Conservation (phyloP, 495 filamentous ascomycete species). For the Penicillium soppii region DNA sequence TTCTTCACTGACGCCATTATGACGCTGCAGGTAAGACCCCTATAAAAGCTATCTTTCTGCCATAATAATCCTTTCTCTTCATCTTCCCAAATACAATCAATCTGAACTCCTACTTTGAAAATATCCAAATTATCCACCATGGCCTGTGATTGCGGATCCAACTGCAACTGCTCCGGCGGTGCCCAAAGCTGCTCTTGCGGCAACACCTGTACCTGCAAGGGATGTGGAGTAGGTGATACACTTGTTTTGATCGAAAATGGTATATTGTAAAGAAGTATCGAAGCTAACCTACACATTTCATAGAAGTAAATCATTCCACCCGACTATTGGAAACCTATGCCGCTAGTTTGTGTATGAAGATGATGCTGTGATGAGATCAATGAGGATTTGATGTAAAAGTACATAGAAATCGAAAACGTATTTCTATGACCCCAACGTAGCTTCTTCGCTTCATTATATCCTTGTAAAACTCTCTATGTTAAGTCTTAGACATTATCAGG, state of each 20-base stretch:
- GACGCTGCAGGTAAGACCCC: constrained; percentile 9
- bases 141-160: constrained; percentile 42
- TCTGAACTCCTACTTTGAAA: not conserved
- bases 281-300: not conserved
- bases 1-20: constrained; percentile 12
- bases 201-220: constrained; percentile 42
- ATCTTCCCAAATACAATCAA: not conserved
- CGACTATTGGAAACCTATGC: not conserved
- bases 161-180: constrained; percentile 40
- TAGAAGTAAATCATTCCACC: constrained; percentile 4
- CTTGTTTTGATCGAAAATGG: constrained; percentile 4
- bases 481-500: constrained; percentile 13
- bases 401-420: no score
- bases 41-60: constrained; percentile 8
- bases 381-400: not conserved
- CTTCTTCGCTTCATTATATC: not conserved
- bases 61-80: not conserved
- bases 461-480: not conserved
- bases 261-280: no score
- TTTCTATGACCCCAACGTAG: no score
- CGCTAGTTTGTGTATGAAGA: not conserved
- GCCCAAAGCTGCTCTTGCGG: constrained; percentile 39
- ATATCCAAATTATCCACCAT: constrained; percentile 24
- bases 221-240: constrained; percentile 43
- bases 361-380: not conserved